These are phyloP conservation scores for Tephrocybe rancida DNA, from an alignment of 768 basidiomycete species.

Conservation along the genomic window DNA sequence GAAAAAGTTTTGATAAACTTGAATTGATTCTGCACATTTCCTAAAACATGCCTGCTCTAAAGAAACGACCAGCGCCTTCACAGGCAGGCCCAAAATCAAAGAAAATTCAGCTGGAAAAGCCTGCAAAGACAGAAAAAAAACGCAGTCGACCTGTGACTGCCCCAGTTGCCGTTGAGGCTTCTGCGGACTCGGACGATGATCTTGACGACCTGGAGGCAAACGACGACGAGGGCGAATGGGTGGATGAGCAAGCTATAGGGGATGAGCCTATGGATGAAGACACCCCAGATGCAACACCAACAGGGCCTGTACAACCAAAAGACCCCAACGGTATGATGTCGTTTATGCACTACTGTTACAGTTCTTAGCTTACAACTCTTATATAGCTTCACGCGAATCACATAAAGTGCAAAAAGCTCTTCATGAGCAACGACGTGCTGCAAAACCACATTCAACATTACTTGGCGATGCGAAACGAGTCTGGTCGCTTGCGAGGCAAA, in stretches of 20 bases:
- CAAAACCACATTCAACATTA: constrained; percentile 76
- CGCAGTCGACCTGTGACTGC: constrained; percentile 65
- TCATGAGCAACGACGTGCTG: constrained; percentile 68
- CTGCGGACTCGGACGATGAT: constrained; percentile 44
- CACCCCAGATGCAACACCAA: constrained; percentile 23
- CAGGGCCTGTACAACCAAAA: constrained; percentile 33
- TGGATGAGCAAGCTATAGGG: constrained; percentile 36
- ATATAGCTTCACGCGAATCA: constrained; percentile 62
- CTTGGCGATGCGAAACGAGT: constrained; percentile 73
- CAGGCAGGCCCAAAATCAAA: constrained; percentile 54
- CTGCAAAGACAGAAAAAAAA: constrained; percentile 18
- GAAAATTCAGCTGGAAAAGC: constrained; percentile 49
- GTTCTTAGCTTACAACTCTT: constrained; percentile 1
- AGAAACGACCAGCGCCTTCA: constrained; percentile 52
- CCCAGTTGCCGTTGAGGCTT: constrained; percentile 28
- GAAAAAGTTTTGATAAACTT: constrained; percentile 16
- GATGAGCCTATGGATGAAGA: constrained; percentile 33
- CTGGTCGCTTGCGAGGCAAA: constrained; percentile 78
- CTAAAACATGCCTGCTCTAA: constrained; percentile 36
- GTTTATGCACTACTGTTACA: background rate
- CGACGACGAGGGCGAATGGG: constrained; percentile 30
- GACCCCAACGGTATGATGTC: constrained; percentile 60
- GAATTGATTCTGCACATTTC: background rate
- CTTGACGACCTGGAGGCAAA: constrained; percentile 35
- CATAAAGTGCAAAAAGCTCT: constrained; percentile 72